Percentiles rank a stretch among this genome's conserved stretches.
phyloP scores from a whole-genome alignment of 2,329 filamentous ascomycete genomes.

The Biscogniauxia marginata region DNA sequence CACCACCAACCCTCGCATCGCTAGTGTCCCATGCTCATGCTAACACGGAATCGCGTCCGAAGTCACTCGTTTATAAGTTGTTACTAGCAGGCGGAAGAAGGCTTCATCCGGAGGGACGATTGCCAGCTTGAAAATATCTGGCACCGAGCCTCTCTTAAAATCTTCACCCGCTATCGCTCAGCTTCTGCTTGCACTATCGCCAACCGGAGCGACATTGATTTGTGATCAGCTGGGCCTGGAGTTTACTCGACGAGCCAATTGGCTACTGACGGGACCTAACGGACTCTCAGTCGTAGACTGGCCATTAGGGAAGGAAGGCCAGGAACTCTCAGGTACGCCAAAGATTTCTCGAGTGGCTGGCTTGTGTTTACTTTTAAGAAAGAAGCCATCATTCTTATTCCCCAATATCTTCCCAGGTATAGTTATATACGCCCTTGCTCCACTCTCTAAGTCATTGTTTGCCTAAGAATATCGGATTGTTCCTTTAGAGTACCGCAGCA shows the following conservation, averaged over 20 bases:
- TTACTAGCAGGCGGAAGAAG: constrained; percentile 5
- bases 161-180: neutral
- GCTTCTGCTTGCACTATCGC: neutral
- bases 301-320: neutral
- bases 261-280: neutral
- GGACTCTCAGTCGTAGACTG: neutral
- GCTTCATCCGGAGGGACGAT: constrained; percentile 1
- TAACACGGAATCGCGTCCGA: constrained; percentile 13
- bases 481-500: neutral
- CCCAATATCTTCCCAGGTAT: neutral
- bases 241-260: neutral
- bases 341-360: neutral
- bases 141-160: neutral
- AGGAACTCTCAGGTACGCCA: neutral
- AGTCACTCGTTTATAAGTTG: constrained; percentile 21
- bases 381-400: neutral
- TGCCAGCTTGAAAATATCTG: neutral
- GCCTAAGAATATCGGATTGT: neutral
- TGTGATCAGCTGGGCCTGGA: neutral
- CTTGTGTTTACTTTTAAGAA: neutral
- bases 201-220: neutral
- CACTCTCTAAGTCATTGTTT: neutral
- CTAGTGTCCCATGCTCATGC: constrained; percentile 17
- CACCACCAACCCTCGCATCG: constrained; percentile 9
- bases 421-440: neutral